Base-by-base conservation (phyloP, 2,329 filamentous ascomycete species). In the Chrysoporthe puriensis region DNA sequence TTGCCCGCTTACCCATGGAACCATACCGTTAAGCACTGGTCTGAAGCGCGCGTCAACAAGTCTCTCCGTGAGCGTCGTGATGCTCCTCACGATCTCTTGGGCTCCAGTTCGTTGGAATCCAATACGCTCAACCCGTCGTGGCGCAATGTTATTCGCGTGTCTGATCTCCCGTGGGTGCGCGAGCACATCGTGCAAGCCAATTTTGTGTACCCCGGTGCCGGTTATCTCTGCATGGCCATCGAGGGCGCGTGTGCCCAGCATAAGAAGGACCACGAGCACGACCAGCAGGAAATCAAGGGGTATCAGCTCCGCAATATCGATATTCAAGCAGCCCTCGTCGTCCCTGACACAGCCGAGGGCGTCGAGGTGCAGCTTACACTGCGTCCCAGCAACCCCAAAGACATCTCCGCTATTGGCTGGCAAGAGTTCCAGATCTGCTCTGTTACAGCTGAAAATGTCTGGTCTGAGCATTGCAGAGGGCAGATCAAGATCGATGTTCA, bases 1-100 rank as follows among this genome's bases (percentile, higher is more conserved):
- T 71, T 85, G 5, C 82, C 83, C 4, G 73, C 74, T 2, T 85
- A 85, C 69, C 78, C 79, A 5, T 85, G 82, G 82, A 80, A 84
- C 67, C 81, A 84, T 70, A 75, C 76, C 18, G 76, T 75, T 4
- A 73, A 75, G 36, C 79, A 80, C 69, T 83, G 80, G 80, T 74
- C 73, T 21, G 77, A 79, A 67, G 74, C 77, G 0, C 76, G 78
- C 8, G 54, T 77, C 2, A 79, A 76, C 42, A 75, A 75, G 18
- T 75, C 76, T 0, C 75, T 75, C 42, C 74, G 79, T 5, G 74
- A 76, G 57, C 73, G 79, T 1, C 71, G 72, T 4, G 74, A 76
- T 36, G 70, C 75, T 0, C 76, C 79, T 6, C 79, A 81, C 34
- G 79, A 83, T 61, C 66, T 84, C 2, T 70, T 82, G 7, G 81